A percentile compares a stretch with the other conserved stretches of the same genome.
Evolutionary conservation across 2,329 filamentous ascomycete species (phyloP).

Genomic region (Aureobasidium sp.): DNA sequence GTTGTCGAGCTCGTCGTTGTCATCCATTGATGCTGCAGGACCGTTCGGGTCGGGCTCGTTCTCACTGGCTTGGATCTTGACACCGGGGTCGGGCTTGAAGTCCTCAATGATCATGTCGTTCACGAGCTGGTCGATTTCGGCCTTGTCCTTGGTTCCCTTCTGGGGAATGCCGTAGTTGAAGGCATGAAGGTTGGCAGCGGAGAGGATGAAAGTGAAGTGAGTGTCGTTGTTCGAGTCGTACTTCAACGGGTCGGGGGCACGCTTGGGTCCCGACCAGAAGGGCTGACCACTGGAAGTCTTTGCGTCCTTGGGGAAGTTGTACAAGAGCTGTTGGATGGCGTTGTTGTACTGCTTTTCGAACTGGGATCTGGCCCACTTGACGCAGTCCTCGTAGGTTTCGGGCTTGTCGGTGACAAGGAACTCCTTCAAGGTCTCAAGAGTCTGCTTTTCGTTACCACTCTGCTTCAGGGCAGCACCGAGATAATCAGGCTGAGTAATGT

Average conservation of each 20-base stretch:
- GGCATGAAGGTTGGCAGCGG: constrained; percentile 84
- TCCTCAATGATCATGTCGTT: constrained; percentile 94
- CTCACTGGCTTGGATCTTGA: constrained; percentile 96
- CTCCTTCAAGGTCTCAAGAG: constrained; percentile 79
- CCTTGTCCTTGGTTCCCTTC: constrained; percentile 56
- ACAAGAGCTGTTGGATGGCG: constrained; percentile 86
- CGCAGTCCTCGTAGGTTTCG: constrained; percentile 87
- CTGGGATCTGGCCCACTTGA: constrained; percentile 85
- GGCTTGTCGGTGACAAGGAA: constrained; percentile 89
- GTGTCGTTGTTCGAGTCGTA: constrained; percentile 79
- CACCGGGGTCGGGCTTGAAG: constrained; percentile 77
- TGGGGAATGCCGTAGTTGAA: constrained; percentile 97
- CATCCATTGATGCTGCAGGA: constrained; percentile 46
- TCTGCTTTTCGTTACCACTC: constrained; percentile 89
- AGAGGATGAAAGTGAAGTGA: constrained; percentile 79
- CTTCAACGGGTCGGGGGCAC: constrained; percentile 81
- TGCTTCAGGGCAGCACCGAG: constrained; percentile 81
- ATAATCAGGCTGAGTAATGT: constrained; percentile 85
- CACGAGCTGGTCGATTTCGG: constrained; percentile 68
- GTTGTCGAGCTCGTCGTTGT: constrained; percentile 65
- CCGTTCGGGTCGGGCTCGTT: constrained; percentile 90
- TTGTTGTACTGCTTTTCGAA: constrained; percentile 98
- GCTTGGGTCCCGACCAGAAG: constrained; percentile 98
- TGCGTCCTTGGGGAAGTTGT: constrained; percentile 95
- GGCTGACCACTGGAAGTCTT: constrained; percentile 77